Evolutionary conservation across 2,329 filamentous ascomycete genomes (phyloP), one percentile per base, ranked within the genome.

Genomic region (Arthroderma sp.): DNA sequence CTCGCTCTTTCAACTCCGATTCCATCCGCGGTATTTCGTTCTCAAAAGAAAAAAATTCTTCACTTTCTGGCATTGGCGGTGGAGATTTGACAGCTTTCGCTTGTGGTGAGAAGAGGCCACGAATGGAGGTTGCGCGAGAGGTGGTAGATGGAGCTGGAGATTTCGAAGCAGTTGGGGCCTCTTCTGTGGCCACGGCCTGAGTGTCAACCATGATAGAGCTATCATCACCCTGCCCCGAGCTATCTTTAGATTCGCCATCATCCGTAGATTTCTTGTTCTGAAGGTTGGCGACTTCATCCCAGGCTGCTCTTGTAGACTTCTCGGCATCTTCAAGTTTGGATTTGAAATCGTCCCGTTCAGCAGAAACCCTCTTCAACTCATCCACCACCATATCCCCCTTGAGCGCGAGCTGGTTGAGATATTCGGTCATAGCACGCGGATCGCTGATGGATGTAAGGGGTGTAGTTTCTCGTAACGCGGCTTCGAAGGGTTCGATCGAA

Each of bases 301-400:
- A 71, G 0, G 81, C 69, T 9, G 75, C 69, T 42, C 73, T 74
- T 1, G 78, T 68, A 42, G 75, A 74, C 57, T 80, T 76, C 51
- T 86, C 77, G 0, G 74, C 70, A 40, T 81, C 77, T n/a, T 83
- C 77, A 2, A 80, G 68, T 60, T 84, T 86, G 64, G 82, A 83
- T 61, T 86, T 89, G 49, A 83, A 71, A 10, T 79, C 77, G 49
- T 94, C 86, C 48, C 83, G 82, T 58, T 96, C 88, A 3, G 75
- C 74, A 0, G 86, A 83, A 0, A 96, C 79, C 8, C 86, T 75
- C 66, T 93, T 95, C 46, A 95, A 71, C 64, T 98, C 91, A 38
- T 94, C 83, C 76, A 93, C 81, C 3, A 94, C 80, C 84, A 98
- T 93, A 56, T 94, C 86, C 36, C 82, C 81, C 58, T 93, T 89